Evolutionary conservation across 495 filamentous ascomycete species (phyloP).

Genomic region (Xylaria venustula): DNA sequence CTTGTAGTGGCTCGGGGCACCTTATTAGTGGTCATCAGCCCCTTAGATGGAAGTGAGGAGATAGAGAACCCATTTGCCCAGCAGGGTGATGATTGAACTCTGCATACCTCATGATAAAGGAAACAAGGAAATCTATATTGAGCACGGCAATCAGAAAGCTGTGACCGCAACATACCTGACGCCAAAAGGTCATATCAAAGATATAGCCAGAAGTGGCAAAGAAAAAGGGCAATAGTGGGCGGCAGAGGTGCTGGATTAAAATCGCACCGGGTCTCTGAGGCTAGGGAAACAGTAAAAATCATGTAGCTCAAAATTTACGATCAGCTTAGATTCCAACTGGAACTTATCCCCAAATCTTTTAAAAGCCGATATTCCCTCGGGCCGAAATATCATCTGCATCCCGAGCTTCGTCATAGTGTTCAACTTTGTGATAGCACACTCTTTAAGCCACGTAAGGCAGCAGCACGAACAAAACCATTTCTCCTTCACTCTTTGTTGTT

Average conservation of each 20-base stretch:
- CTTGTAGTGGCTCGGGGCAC: conserved; percentile 92
- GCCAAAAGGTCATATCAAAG: not conserved
- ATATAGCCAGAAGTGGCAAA: not conserved
- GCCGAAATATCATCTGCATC: not conserved
- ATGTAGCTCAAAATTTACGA: not conserved
- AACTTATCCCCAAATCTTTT: not conserved
- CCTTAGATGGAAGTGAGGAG: conserved; percentile 89
- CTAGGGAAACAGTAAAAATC: not conserved
- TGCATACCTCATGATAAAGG: not conserved
- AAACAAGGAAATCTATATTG: not conserved
- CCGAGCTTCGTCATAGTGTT: not conserved
- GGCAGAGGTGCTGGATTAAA: not conserved
- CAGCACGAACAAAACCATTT: no score
- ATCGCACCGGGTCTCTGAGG: not conserved
- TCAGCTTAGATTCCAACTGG: no score
- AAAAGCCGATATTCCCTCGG: not conserved
- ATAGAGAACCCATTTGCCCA: conserved; percentile 91
- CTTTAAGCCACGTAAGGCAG: no score
- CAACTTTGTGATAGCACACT: not conserved
- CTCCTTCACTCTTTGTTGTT: no score
- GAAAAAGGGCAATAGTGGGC: not conserved
- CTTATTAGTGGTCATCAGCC: conserved; percentile 85
- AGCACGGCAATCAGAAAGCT: no score
- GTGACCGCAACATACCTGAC: not conserved
- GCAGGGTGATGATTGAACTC: conserved; percentile 44